Conservation (phyloP, 2,329 filamentous ascomycete species). For the Stagonosporopsis vannaccii region DNA sequence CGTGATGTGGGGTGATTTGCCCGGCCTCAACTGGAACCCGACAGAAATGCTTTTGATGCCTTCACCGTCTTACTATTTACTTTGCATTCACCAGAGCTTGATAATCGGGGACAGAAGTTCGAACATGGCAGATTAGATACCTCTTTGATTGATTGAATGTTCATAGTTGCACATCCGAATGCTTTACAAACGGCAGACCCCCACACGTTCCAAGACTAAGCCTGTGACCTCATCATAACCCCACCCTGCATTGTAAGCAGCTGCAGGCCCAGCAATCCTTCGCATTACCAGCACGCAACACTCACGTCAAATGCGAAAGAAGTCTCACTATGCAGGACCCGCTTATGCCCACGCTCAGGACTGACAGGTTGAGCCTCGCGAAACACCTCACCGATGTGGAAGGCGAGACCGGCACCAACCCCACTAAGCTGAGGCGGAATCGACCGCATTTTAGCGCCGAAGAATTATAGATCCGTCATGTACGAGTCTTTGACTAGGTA, state of each 20-base stretch:
- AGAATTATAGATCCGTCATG: slow-evolving; percentile 42
- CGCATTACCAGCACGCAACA: slow-evolving; percentile 22
- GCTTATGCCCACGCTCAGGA: slow-evolving; percentile 3
- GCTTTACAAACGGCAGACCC: neutral
- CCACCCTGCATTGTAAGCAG: slow-evolving; percentile 27
- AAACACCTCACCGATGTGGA: slow-evolving; percentile 28
- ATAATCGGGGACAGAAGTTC: neutral
- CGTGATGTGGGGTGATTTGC: slow-evolving; percentile 10
- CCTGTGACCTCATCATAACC: slow-evolving; percentile 27
- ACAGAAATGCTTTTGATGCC: neutral
- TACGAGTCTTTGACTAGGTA: slow-evolving; percentile 16
- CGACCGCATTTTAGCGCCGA: slow-evolving; percentile 34
- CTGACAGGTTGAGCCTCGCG: slow-evolving; percentile 16
- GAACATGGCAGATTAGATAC: slow-evolving; percentile 3
- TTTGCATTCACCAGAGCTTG: neutral
- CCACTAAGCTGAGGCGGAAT: slow-evolving; percentile 28
- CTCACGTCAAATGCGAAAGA: slow-evolving; percentile 17
- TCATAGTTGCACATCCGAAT: neutral
- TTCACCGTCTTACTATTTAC: too few relatives aligned
- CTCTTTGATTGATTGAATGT: neutral
- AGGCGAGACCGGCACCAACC: slow-evolving; percentile 33
- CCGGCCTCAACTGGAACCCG: neutral
- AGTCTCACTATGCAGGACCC: slow-evolving; percentile 1
- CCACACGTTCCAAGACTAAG: slow-evolving; percentile 15
- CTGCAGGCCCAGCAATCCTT: slow-evolving; percentile 5